Evolutionary conservation across 805 yeast genomes (phyloP).

Genomic region (Debaryomyces tyrocola): DNA sequence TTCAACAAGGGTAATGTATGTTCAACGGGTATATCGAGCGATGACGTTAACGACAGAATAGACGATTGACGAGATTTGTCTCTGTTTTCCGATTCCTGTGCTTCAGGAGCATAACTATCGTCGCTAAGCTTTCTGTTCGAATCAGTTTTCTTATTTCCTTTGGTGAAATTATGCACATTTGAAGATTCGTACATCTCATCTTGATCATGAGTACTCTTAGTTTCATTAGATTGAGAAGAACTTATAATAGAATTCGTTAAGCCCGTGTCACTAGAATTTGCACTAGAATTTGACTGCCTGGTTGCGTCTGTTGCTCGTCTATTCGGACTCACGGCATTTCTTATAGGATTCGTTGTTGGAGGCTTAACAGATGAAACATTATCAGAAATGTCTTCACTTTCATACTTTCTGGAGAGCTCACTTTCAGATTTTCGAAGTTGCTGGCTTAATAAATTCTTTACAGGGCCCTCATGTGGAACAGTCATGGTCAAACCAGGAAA

Average conservation of each 20-base stretch:
- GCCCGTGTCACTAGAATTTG: background rate
- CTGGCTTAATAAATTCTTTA: slow-evolving; percentile 14
- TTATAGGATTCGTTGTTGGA: background rate
- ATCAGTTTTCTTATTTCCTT: background rate
- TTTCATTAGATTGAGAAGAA: background rate
- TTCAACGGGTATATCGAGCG: slow-evolving; percentile 21
- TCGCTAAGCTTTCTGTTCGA: background rate
- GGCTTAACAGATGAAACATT: background rate
- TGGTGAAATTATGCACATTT: background rate
- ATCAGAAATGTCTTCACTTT: slow-evolving; percentile 4
- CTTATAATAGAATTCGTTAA: background rate
- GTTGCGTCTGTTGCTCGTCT: background rate
- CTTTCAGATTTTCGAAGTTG: slow-evolving; percentile 8
- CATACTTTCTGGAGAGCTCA: background rate
- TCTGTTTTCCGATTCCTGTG: background rate
- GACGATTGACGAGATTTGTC: slow-evolving; percentile 22
- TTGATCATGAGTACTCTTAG: background rate
- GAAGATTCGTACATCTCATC: background rate
- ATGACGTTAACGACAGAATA: slow-evolving; percentile 16
- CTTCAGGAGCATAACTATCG: background rate
- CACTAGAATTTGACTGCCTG: background rate
- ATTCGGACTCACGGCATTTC: background rate
- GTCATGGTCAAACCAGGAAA: slow-evolving; percentile 2
- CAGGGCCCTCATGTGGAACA: slow-evolving; percentile 9
- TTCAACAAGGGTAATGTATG: slow-evolving; percentile 32